Conservation (phyloP, 257 asterid species). For the Salvia hispanica region DNA sequence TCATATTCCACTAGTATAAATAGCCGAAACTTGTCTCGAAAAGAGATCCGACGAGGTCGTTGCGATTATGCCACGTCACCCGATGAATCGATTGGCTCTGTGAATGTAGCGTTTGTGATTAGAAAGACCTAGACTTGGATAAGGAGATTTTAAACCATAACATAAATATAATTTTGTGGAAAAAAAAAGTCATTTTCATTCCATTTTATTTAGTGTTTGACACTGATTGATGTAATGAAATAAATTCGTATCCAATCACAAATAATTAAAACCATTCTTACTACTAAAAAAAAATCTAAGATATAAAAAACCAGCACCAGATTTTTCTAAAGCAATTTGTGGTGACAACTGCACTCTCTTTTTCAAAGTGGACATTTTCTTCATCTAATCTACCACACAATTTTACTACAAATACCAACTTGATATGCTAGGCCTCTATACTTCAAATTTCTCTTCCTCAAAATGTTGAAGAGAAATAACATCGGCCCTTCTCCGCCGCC, state of each 20-base stretch:
- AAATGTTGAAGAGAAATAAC: neutral
- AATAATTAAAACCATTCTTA: too few species aligned
- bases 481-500: conserved; percentile 33
- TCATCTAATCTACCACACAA: conserved; percentile 29
- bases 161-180: neutral
- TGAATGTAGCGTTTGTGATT: too few species aligned
- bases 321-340: neutral
- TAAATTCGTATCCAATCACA: too few species aligned
- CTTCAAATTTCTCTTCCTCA: neutral
- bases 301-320: neutral
- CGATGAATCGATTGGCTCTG: too few species aligned
- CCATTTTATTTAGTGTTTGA: too few species aligned
- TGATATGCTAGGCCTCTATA: neutral
- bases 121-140: too few species aligned
- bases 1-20: too few species aligned
- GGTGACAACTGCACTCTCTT: conserved; percentile 26
- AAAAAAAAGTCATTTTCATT: neutral
- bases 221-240: too few species aligned
- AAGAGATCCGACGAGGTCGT: too few species aligned
- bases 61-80: too few species aligned
- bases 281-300: neutral
- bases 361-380: conserved; percentile 28
- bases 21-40: too few species aligned
- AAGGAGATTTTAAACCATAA: too few species aligned
- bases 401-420: conserved; percentile 15